These are phyloP conservation scores for Talaromyces nanjingensis DNA, from an alignment of 495 filamentous ascomycete genomes.

Conservation along the genomic window DNA sequence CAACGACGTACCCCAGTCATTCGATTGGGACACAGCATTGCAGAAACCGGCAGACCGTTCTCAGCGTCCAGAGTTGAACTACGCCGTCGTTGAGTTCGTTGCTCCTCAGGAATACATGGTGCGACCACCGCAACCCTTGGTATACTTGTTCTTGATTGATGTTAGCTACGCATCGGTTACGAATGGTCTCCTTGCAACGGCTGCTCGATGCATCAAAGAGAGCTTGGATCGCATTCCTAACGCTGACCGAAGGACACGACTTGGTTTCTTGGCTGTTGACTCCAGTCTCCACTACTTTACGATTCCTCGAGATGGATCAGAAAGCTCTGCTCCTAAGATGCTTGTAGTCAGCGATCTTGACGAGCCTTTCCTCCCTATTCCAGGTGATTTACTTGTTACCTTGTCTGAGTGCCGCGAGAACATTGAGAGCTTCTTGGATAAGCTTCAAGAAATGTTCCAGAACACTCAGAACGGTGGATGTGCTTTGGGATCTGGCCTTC, in stretches of 20 bases:
- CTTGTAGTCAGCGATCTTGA: slow-evolving; percentile 93
- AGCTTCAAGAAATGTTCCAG: slow-evolving; percentile 94
- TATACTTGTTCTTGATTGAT: slow-evolving; percentile 97
- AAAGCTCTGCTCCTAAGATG: slow-evolving; percentile 77
- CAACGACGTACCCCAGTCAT: slow-evolving; percentile 96
- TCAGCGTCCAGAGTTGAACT: slow-evolving; percentile 84
- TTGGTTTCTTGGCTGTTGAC: slow-evolving; percentile 95
- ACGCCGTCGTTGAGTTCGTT: slow-evolving; percentile 92
- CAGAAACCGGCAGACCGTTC: slow-evolving; percentile 88
- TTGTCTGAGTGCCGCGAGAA: slow-evolving; percentile 82
- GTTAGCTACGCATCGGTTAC: slow-evolving; percentile 90
- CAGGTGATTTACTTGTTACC: slow-evolving; percentile 86
- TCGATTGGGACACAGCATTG: slow-evolving; percentile 90
- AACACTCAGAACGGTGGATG: slow-evolving; percentile 79
- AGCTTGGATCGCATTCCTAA: slow-evolving; percentile 96
- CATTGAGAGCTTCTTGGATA: slow-evolving; percentile 83
- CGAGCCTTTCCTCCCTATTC: slow-evolving; percentile 93
- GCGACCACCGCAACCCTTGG: slow-evolving; percentile 88
- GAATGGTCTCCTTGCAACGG: slow-evolving; percentile 90
- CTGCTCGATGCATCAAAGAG: slow-evolving; percentile 87
- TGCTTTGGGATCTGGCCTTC: slow-evolving; percentile 87
- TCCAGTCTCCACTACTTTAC: slow-evolving; percentile 94
- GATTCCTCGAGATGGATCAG: slow-evolving; percentile 79
- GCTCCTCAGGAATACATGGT: slow-evolving; percentile 99
- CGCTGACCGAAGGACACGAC: slow-evolving; percentile 81